These are phyloP conservation scores for Plasmopara muralis DNA, from an alignment of 352 stramenopile species.

Conservation along the genomic window DNA sequence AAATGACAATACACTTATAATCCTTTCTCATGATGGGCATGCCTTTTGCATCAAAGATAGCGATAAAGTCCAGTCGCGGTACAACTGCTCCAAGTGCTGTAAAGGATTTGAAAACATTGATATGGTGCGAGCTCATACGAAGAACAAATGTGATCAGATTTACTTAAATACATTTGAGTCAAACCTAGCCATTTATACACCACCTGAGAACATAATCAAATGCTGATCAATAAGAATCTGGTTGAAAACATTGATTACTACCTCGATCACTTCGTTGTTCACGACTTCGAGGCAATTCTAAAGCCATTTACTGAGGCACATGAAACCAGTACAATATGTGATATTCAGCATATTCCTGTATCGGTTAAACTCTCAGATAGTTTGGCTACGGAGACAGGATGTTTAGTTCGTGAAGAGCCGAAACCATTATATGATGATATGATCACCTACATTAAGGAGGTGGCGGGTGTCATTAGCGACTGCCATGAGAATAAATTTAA, in stretches of 20 bases:
- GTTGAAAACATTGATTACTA: background rate
- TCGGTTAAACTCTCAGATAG: slow-evolving; percentile 10
- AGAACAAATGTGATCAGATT: background rate
- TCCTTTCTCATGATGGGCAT: background rate
- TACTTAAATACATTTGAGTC: background rate
- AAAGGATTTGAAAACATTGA: background rate
- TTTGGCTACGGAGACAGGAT: slow-evolving; percentile 9
- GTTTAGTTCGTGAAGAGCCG: slow-evolving; percentile 7
- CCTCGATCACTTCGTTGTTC: background rate
- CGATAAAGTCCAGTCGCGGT: background rate
- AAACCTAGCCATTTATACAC: background rate
- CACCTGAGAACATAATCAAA: background rate
- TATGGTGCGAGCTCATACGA: background rate
- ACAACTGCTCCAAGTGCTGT: background rate
- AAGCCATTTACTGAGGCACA: slow-evolving; percentile 3
- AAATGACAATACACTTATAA: background rate
- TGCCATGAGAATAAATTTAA: background rate
- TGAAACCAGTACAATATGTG: background rate
- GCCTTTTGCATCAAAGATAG: slow-evolving; percentile 1
- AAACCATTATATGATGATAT: slow-evolving; percentile 5
- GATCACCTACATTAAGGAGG: slow-evolving; percentile 1
- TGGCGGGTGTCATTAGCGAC: background rate
- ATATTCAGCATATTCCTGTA: slow-evolving; percentile 10
- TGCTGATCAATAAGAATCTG: background rate
- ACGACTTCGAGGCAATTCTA: background rate